phyloP scores from a whole-genome alignment of 352 stramenopile species.

The Thalassiosira allenii region DNA sequence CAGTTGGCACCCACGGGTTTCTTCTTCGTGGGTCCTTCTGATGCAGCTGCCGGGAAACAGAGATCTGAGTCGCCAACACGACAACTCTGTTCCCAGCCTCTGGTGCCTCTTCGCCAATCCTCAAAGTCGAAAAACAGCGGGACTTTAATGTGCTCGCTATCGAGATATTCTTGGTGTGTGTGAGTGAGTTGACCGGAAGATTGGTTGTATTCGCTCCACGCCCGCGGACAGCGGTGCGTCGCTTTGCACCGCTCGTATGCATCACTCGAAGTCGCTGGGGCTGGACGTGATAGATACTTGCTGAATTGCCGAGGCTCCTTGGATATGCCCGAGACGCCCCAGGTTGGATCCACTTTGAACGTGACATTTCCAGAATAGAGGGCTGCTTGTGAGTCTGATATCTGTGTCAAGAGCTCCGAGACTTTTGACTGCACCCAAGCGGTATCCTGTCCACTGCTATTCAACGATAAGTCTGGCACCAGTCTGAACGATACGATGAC shows the following conservation, averaged over 20 bases:
- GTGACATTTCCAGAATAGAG: conserved; percentile 85
- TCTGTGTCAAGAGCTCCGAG: conserved; percentile 65
- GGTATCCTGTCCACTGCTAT: conserved; percentile 20
- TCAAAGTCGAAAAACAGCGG: conserved; percentile 94
- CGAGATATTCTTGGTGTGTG: conserved; percentile 88
- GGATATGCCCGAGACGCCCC: conserved; percentile 73
- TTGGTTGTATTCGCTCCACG: conserved; percentile 89
- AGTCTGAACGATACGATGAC: conserved; percentile 85
- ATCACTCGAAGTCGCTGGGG: conserved; percentile 42
- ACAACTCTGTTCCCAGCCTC: conserved; percentile 73
- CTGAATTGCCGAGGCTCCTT: conserved; percentile 38
- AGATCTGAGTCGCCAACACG: conserved; percentile 21
- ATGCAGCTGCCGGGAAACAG: conserved; percentile 41
- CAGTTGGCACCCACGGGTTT: conserved; percentile 78
- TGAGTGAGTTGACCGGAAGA: conserved; percentile 81
- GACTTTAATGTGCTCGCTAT: conserved; percentile 86
- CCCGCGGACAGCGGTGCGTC: conserved; percentile 92
- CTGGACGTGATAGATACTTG: conserved; percentile 43
- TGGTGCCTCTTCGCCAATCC: conserved; percentile 93
- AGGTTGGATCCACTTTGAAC: conserved; percentile 75
- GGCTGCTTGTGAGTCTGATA: conserved; percentile 60
- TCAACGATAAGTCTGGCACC: conserved; percentile 47
- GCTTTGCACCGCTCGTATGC: conserved; percentile 94
- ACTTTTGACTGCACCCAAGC: conserved; percentile 59
- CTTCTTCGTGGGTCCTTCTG: conserved; percentile 1